Base-by-base conservation (phyloP, 192 early-diverging fungal genomes). In the Coemansia sp. region DNA sequence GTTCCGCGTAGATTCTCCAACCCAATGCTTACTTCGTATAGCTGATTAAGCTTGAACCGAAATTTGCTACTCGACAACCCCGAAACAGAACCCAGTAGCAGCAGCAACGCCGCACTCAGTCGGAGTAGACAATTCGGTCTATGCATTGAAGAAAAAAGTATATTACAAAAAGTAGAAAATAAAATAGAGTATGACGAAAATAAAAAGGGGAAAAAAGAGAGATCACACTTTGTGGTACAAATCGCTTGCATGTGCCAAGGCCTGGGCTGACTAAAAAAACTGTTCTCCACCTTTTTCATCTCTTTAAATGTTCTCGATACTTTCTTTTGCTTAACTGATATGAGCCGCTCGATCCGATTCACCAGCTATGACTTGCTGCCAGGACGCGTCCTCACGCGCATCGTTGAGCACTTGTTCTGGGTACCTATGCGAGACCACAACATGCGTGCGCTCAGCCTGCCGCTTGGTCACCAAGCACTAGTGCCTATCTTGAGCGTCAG, bases 1-100 rank as follows among this genome's bases (percentile, higher is more conserved):
- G 90, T 89, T 24, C 93, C 94, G 33, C 88, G 82, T 41, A 94
- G 71, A 22, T 84, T 75, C 40, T 86, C 83, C 1, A 96, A 79
- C 29, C 89, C 90, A 34, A 91, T 81, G 52, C 79, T 79, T 2
- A 91, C 86, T 46, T 86, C 82, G 75, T 91, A 90, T 3, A 91
- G 85, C 73, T 86, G 84, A 64, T 87, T 87, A 13, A 79, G 74
- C 47, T 83, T 83, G 76, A 84, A 83, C 44, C 75, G 80, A 55
- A 79, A 86, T 65, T 77, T 75, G 55, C 34, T 77, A 9, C 68
- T 64, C 1, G 71, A 64, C n/a, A 84, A 68, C 7, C 65, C 80
- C n/a, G 49, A 40, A 0, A 43, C 75, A 2, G 36, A 27, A 18
- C 43, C 18, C 11, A 41, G 8, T 9, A 62, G 10, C 54, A 64